Percentiles rank a stretch among this genome's conserved stretches.
phyloP scores from a whole-genome alignment of 306 rosid genomes.

The Prunus kanzakura region DNA sequence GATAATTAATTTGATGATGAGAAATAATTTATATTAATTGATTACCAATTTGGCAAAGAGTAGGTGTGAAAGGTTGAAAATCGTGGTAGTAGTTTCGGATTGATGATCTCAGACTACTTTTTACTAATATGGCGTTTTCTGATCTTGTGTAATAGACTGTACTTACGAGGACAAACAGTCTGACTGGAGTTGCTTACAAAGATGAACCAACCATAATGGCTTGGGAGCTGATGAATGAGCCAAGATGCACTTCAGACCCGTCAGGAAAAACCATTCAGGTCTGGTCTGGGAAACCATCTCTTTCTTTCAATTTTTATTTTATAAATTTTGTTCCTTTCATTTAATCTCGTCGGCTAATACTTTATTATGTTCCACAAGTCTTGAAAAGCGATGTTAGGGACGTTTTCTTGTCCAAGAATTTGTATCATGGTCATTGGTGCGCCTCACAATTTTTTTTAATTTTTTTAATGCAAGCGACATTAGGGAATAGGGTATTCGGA shows the following conservation, averaged over 20 bases:
- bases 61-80: neutral
- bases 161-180: conserved; percentile 66
- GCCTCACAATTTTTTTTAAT: too few species aligned
- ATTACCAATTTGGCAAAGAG: neutral
- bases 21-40: neutral
- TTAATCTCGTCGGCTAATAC: neutral
- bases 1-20: neutral
- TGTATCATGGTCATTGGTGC: too few species aligned
- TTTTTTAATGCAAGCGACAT: too few species aligned
- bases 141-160: conserved; percentile 37
- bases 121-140: neutral
- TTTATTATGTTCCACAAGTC: neutral
- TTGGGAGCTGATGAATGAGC: conserved; percentile 97
- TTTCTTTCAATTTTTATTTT: neutral
- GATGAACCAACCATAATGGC: conserved; percentile 94
- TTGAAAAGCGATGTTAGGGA: neutral
- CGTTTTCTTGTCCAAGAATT: neutral
- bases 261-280: conserved; percentile 85
- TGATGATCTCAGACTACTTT: too few species aligned
- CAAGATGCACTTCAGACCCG: conserved; percentile 69
- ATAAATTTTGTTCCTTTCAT: neutral
- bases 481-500: too few species aligned
- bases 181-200: conserved; percentile 74
- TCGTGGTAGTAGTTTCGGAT: neutral
- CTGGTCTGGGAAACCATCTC: neutral